Evolutionary conservation across 2,329 filamentous ascomycete genomes (phyloP).

Genomic region (Sphaceloma murrayae): DNA sequence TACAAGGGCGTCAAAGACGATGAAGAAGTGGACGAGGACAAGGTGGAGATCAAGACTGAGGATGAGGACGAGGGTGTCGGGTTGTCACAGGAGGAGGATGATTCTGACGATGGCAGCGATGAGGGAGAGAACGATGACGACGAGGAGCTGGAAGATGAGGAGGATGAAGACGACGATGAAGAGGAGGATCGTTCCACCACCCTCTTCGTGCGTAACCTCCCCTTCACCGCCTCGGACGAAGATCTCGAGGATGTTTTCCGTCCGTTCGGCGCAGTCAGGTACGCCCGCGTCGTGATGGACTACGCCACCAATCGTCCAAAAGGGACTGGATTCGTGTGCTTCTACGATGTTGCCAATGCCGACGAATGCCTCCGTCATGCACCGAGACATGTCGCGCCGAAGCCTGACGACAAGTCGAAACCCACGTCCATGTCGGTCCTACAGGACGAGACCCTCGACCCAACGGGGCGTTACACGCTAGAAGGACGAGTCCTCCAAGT

Average conservation of each 20-base stretch:
- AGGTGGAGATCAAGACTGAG: conserved; percentile 22
- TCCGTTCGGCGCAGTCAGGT: conserved; percentile 80
- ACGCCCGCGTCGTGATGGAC: conserved; percentile 86
- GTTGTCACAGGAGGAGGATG: conserved; percentile 33
- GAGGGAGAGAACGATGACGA: conserved; percentile 37
- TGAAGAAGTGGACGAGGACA: conserved; percentile 31
- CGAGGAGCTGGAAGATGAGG: conserved; percentile 35
- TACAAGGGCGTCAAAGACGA: conserved; percentile 54
- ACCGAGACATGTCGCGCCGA: conserved; percentile 45
- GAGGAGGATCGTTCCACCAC: conserved; percentile 59
- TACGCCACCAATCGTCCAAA: conserved; percentile 73
- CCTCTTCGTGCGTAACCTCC: conserved; percentile 86
- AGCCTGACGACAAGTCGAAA: conserved; percentile 23
- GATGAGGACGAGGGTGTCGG: conserved; percentile 34
- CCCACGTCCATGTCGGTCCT: conserved; percentile 67
- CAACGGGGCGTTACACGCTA: conserved; percentile 76
- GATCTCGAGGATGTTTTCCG: conserved; percentile 74
- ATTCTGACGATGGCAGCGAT: conserved; percentile 28
- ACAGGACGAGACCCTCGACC: conserved; percentile 74
- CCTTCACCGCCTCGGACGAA: conserved; percentile 78
- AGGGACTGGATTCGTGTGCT: conserved; percentile 92
- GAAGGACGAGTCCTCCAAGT: conserved; percentile 82
- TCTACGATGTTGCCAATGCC: conserved; percentile 67
- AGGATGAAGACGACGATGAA: conserved; percentile 34
- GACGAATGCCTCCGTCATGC: conserved; percentile 65